Base-by-base conservation (phyloP, 2,329 filamentous ascomycete species). In the Hypoxylon sp. region DNA sequence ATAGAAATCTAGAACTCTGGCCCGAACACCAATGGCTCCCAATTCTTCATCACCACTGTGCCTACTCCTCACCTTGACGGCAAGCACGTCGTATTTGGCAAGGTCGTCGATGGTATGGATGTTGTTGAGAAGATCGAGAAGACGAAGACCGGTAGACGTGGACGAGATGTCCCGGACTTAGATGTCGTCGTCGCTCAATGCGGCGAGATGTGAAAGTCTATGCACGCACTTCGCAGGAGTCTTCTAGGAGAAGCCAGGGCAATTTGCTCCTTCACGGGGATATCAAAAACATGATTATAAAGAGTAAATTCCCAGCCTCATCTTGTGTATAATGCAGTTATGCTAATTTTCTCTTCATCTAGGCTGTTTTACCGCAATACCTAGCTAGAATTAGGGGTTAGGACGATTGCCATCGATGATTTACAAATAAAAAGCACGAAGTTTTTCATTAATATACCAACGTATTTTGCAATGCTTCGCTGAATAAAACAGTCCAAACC, bases 41-140 rank as follows among this genome's bases (percentile, higher is more conserved):
- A 98, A 78, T 99, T 99, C 85, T 99, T 99, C 86, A 95, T 98
- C 83, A 98, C 94, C 1, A 96, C 93, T 0, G 92, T 92, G 1
- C 86, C 92, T 4, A 96, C 95, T 0, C 93, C 93, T 1, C 97
- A 97, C 78, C 84, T 99, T 27, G 92, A 98, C 81, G 88, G 88
- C 77, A 98, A 98, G 82, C 96, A 99, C 79, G 94, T 97, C 62
- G 94, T 98, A 17, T 98, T 98, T 75, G 96, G 96, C 55, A 91
- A 92, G 79, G 95, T 98, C 1, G 85, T 93, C 48, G 92, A 94
- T 44, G 94, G 95, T 39, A 91, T 98, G 88, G 93, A 98, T 66
- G 89, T 98, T 5, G 92, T 98, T 47, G 87, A 86, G 73, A 98
- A 97, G 88, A 92, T 99, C 81, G 95, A 98, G 84, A 91, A 92